Evolutionary conservation across 2,329 filamentous ascomycete genomes (phyloP), one percentile per base, ranked within the genome.

Genomic region (Aureobasidium sp.): DNA sequence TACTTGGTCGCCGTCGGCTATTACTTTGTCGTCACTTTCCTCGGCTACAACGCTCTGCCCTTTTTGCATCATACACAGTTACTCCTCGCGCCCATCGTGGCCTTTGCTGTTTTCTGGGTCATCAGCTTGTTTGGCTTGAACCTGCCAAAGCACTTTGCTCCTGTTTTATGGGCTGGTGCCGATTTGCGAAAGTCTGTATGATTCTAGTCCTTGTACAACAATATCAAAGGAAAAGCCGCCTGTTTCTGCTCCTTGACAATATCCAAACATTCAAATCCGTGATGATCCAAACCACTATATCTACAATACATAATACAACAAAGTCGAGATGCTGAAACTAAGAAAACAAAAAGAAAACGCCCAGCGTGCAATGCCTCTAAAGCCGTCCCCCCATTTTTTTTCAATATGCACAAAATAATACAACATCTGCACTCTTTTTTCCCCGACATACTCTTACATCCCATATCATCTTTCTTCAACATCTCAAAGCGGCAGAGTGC

Each of bases 11-110:
- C 81, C 0, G 68, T 84, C 48, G 75, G 76, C 24, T 85, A 85
- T 68, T 85, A 85, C 67, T 81, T 79, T 62, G 77, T 85, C 59
- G 83, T 85, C 61, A 83, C 79, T 7, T 86, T 86, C 64, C 70
- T 86, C 38, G 83, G 83, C 29, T 86, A 85, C 67, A 85, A 85
- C 61, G 81, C 81, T 21, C 70, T 86, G 14, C 82, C 83, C 0
- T 85, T 85, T 64, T 68, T 85, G 21, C 79, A 82, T 63, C 81
- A 85, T 59, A 85, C 83, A 1, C 81, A 85, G 64, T 74, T 85
- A 3, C 71, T 86, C 12, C 72, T 86, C 27, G 71, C 79, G 11
- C 83, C 83, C 0, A 78, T 84, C 41, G 70, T 80, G n/a, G 71
- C 80, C 1, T 76, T 81, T 42, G 74, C 74, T 1, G 70, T 84